Percentiles rank a stretch among this genome's conserved stretches.
phyloP scores from a whole-genome alignment of 1,284 basidiomycete species.

The Cronartium ribicola region DNA sequence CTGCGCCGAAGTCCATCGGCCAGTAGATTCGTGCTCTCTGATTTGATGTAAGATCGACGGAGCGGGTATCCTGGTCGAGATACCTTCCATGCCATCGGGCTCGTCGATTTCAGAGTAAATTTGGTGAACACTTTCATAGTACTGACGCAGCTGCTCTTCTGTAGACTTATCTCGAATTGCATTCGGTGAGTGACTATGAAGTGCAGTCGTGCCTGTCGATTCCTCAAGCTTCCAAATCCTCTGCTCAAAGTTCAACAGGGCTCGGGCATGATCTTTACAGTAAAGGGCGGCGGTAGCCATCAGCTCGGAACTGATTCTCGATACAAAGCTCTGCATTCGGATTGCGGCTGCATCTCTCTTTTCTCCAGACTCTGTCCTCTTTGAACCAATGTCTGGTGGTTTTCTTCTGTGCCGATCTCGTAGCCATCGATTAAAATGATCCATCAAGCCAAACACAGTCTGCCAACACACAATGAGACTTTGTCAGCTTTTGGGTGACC shows the following conservation, averaged over 20 bases:
- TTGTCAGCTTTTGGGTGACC: background rate
- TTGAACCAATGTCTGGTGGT: background rate
- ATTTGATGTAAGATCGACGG: constrained; percentile 96
- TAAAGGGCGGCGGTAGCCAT: constrained; percentile 90
- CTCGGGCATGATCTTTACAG: constrained; percentile 88
- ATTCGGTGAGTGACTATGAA: constrained; percentile 51
- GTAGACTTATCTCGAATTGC: constrained; percentile 55
- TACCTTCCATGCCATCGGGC: constrained; percentile 98
- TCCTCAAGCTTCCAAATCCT: constrained; percentile 59
- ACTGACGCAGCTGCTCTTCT: constrained; percentile 62
- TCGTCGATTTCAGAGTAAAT: constrained; percentile 96
- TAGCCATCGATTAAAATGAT: constrained; percentile 90
- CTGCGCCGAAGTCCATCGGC: constrained; percentile 95
- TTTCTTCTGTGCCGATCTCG: constrained; percentile 57
- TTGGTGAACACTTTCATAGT: constrained; percentile 88
- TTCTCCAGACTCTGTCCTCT: constrained; percentile 56
- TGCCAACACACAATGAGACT: constrained; percentile 50
- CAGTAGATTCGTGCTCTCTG: constrained; percentile 94
- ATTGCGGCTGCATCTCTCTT: constrained; percentile 51
- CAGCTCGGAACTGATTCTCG: constrained; percentile 77
- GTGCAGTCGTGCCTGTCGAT: constrained; percentile 43
- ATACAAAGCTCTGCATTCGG: constrained; percentile 71
- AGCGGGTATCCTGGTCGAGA: constrained; percentile 80
- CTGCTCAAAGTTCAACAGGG: constrained; percentile 90
- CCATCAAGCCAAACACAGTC: constrained; percentile 89